phyloP scores from a whole-genome alignment of 139 green algal genomes.

The Chlorella sp. region DNA sequence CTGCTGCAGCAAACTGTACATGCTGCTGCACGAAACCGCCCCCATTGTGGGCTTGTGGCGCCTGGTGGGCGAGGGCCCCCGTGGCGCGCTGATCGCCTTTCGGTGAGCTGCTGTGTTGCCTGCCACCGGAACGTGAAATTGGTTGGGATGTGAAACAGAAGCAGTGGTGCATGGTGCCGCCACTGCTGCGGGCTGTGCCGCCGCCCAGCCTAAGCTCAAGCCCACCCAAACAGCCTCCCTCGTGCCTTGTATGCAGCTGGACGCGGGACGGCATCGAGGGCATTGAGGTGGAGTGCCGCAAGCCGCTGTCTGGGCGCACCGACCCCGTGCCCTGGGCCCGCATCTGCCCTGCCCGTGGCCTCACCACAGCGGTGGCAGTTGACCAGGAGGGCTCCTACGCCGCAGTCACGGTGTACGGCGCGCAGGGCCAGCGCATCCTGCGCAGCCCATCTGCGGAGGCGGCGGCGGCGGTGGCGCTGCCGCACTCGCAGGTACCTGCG shows the following conservation, averaged over 20 bases:
- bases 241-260: not conserved
- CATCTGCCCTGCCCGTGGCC: constrained; percentile 29
- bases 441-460: constrained; percentile 29
- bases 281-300: constrained; percentile 6
- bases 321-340: constrained; percentile 3
- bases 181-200: no score
- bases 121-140: no score
- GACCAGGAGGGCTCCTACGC: not conserved
- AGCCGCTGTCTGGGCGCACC: not conserved
- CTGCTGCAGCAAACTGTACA: constrained; percentile 34
- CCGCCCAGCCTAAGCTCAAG: no score
- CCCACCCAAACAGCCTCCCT: no score
- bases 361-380: not conserved
- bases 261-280: constrained; percentile 15
- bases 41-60: constrained; percentile 40
- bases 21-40: constrained; percentile 26
- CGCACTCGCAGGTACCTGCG: constrained; percentile 4
- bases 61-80: constrained; percentile 41
- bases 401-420: constrained; percentile 11
- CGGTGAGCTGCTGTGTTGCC: not conserved
- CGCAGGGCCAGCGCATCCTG: not conserved
- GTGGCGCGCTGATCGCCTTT: constrained; percentile 24
- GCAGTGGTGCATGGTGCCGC: no score
- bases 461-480: constrained; percentile 36
- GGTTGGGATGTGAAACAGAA: no score